These are phyloP conservation scores for Euphorbia tirucalli DNA, from an alignment of 345 rosid species.

Conservation along the genomic window DNA sequence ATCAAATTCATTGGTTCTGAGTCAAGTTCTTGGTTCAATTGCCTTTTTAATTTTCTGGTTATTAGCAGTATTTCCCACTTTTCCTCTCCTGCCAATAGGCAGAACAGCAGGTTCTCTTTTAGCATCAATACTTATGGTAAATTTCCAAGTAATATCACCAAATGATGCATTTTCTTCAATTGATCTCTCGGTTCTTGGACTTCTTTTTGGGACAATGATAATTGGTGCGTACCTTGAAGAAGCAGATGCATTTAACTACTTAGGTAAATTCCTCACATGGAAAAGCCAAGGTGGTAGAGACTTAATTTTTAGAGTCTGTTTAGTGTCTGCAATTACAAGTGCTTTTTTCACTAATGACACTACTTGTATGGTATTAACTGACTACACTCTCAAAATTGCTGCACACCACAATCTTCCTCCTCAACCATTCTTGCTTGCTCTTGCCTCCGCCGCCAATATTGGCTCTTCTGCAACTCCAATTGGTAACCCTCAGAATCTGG, in stretches of 20 bases:
- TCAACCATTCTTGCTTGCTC: conserved; percentile 69
- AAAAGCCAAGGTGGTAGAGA: conserved; percentile 70
- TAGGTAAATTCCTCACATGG: conserved; percentile 67
- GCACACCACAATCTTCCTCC: conserved; percentile 76
- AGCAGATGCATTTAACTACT: conserved; percentile 72
- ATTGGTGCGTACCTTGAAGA: conserved; percentile 70
- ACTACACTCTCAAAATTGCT: conserved; percentile 69
- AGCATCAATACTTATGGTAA: conserved; percentile 78
- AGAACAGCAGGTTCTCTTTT: conserved; percentile 83
- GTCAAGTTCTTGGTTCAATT: conserved; percentile 47
- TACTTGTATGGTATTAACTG: conserved; percentile 67
- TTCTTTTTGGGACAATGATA: conserved; percentile 89
- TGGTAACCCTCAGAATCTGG: conserved; percentile 85
- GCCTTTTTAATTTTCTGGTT: conserved; percentile 78
- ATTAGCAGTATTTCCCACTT: conserved; percentile 72
- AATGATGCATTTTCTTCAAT: conserved; percentile 72
- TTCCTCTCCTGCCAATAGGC: conserved; percentile 74
- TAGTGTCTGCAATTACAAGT: conserved; percentile 71
- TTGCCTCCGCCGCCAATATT: conserved; percentile 77
- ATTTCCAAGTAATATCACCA: conserved; percentile 58
- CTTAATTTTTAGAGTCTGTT: conserved; percentile 55
- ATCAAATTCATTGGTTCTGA: conserved; percentile 12
- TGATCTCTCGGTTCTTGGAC: conserved; percentile 78
- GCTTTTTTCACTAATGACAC: conserved; percentile 89
- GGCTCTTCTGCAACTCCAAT: conserved; percentile 86